Conservation (phyloP, 2,329 filamentous ascomycete species). For the Fusarium continuum region DNA sequence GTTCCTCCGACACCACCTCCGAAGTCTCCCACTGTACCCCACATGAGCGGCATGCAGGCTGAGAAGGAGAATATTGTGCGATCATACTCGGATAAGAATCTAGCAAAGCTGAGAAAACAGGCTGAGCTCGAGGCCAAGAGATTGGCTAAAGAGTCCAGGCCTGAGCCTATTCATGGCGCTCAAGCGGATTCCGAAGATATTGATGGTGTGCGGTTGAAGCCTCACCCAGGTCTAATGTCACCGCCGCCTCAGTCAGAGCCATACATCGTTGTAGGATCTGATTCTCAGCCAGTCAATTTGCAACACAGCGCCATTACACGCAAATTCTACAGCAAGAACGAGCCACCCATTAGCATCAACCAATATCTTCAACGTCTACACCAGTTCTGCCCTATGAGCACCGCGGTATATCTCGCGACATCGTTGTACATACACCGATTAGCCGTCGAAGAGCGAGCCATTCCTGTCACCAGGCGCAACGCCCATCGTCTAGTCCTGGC, state of each 20-base stretch:
- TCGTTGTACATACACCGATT: conserved; percentile 88
- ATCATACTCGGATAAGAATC: conserved; percentile 64
- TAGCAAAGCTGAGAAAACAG: conserved; percentile 56
- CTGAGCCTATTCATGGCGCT: conserved; percentile 1
- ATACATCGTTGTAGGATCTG: conserved; percentile 71
- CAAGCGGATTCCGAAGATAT: conserved; percentile 49
- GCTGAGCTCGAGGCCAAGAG: conserved; percentile 47
- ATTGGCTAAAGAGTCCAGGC: conserved; percentile 27
- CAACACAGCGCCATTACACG: conserved; percentile 88
- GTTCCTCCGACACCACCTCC: conserved; percentile 82
- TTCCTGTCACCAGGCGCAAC: conserved; percentile 84
- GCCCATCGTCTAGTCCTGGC: conserved; percentile 88
- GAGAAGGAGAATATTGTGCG: conserved; percentile 70
- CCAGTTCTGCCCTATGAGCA: conserved; percentile 91
- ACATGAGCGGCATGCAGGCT: conserved; percentile 69
- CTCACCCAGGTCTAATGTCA: conserved; percentile 46
- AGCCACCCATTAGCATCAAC: conserved; percentile 82
- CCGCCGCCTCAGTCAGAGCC: conserved; percentile 52
- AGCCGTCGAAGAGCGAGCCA: conserved; percentile 77
- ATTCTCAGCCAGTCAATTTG: conserved; percentile 76
- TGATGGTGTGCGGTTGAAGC: conserved; percentile 64
- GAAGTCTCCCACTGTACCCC: conserved; percentile 69
- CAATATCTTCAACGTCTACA: conserved; percentile 90
- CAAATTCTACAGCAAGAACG: conserved; percentile 91
- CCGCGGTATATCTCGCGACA: conserved; percentile 90